Evolutionary conservation across 2,329 filamentous ascomycete genomes (phyloP), one percentile per base, ranked within the genome.

Genomic region (Beauveria sp.): DNA sequence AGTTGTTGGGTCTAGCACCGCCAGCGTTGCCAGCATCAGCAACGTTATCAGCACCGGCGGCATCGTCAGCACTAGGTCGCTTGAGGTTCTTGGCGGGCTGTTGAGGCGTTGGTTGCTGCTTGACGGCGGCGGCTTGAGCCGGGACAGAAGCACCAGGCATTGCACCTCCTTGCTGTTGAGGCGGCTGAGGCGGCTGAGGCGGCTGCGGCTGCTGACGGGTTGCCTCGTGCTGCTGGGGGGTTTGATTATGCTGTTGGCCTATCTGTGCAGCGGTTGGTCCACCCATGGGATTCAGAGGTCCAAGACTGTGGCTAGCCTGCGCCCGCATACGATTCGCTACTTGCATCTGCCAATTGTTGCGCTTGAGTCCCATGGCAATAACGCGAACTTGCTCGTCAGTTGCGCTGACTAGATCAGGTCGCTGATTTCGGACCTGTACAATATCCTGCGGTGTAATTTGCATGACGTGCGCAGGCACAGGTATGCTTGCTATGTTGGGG

Each of bases 1-100:
- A 5, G n/a, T 63, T 66, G 5, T 66, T 64, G 42, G 16, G 62
- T 2, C 66, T 61, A 2, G 60, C 49, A 22, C 68, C 63, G 3
- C 65, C 49, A 16, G 57, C 50, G 43, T 24, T 62, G 51, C n/a
- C 45, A 45, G 34, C 28, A 26, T 78, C 76, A 20, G 64, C 63
- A 14, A 63, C 65, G 50, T 82, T 81, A 26, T 83, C 81, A 3
- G 28, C 30, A 26, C 78, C 77, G n/a, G 64, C 64, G 10, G 63
- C 65, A 52, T 83, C 81, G 26, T 83, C 81, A 3, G 74, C 71
- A 57, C 73, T 80, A 4, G 80, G 73, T 1, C 82, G 79, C 72
- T 85, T 84, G 49, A 82, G 72, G 53, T 73, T 79, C 69, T 80
- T 83, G 28, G 71, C 69, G 9, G 71, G 70, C 5, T 74, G 64